phyloP scores from a whole-genome alignment of 768 basidiomycete species.

The Rhodotorula sphaerocarpa region DNA sequence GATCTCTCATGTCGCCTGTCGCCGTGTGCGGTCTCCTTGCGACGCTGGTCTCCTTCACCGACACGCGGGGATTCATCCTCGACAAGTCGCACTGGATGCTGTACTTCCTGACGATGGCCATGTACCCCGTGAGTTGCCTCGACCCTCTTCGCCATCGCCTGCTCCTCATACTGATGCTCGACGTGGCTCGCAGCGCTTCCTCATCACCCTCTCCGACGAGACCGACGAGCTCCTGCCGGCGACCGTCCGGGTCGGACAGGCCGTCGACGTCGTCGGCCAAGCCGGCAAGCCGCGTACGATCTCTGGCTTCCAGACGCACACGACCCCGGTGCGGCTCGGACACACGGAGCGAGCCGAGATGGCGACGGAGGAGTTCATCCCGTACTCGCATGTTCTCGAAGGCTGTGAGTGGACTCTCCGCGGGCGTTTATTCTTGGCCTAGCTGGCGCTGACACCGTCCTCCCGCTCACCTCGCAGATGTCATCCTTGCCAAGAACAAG shows the following conservation, averaged over 20 bases:
- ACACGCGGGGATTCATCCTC: slow-evolving; percentile 81
- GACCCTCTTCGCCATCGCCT: too few species aligned
- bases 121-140: slow-evolving; percentile 60
- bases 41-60: slow-evolving; percentile 82
- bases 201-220: slow-evolving; percentile 91
- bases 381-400: slow-evolving; percentile 80
- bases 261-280: slow-evolving; percentile 93
- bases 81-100: slow-evolving; percentile 99
- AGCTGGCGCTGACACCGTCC: not conserved
- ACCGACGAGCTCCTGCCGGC: slow-evolving; percentile 68
- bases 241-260: slow-evolving; percentile 90
- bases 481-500: slow-evolving; percentile 44
- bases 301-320: slow-evolving; percentile 96
- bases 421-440: not conserved
- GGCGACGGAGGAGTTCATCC: slow-evolving; percentile 92
- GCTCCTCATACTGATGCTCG: not conserved
- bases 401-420: slow-evolving; percentile 48
- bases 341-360: slow-evolving; percentile 91
- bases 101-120: slow-evolving; percentile 87
- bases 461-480: too few species aligned
- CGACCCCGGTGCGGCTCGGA: slow-evolving; percentile 88
- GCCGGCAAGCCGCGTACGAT: slow-evolving; percentile 95
- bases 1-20: slow-evolving; percentile 76
- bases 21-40: slow-evolving; percentile 84
- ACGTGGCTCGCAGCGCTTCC: slow-evolving; percentile 55